A percentile compares a stretch with the other conserved stretches of the same genome.
Evolutionary conservation across 1,284 basidiomycete species (phyloP).

Genomic region (Spongiforma sp.): DNA sequence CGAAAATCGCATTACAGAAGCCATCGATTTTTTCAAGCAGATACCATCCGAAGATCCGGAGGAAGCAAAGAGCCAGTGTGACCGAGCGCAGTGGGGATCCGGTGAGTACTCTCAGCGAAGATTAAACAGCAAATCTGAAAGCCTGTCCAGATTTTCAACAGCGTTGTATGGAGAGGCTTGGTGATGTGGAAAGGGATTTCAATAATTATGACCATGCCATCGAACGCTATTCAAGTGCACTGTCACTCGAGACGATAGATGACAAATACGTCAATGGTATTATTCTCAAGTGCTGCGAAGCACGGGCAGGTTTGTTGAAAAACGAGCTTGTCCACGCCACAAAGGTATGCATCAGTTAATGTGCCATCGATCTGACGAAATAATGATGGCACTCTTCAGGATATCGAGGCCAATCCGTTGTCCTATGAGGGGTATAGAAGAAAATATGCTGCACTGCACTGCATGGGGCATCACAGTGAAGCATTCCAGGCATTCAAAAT

Average conservation of each 20-base stretch:
- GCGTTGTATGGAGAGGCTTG: not conserved
- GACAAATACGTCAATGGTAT: not conserved
- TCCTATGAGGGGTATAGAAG: slow-evolving; percentile 5
- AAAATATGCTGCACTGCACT: not conserved
- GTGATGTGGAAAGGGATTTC: not conserved
- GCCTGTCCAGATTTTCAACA: no score
- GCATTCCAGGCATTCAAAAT: slow-evolving; percentile 2
- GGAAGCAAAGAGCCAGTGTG: no score
- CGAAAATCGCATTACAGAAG: no score
- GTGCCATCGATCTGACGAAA: not conserved
- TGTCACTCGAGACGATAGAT: not conserved
- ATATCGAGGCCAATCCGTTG: not conserved
- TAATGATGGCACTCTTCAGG: not conserved
- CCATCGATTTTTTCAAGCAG: no score
- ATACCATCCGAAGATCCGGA: no score
- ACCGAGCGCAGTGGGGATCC: no score
- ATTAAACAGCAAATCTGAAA: no score
- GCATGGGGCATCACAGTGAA: not conserved
- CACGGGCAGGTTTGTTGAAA: not conserved
- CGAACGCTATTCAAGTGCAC: not conserved
- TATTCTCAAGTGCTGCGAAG: not conserved
- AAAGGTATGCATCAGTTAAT: not conserved
- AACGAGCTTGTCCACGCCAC: not conserved
- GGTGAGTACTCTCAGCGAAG: no score
- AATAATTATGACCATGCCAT: not conserved